Evolutionary conservation across 139 green algal species (phyloP), one percentile per base, ranked within the genome.

Genomic region (Chlorokybus atmophyticus): DNA sequence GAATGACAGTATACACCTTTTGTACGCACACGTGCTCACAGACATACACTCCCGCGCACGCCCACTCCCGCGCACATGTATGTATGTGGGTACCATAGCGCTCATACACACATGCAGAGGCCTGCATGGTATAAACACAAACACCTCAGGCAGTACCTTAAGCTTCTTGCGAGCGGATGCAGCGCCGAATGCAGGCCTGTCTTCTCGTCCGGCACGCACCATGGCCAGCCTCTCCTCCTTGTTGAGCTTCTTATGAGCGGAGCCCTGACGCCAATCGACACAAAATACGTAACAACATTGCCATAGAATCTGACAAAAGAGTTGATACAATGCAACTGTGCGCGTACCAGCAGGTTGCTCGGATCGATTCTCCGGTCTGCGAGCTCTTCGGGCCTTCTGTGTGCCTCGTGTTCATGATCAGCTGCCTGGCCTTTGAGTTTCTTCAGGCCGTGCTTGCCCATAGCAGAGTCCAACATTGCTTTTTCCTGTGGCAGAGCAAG

Each of bases 391-490:
- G 10, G 35, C 10, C 10, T 17, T 53, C 35, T 14, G 35, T 14
- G 35, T 14, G 35, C 35, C 10, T 47, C 21, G 35, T 28, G 8
- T 44, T 48, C 44, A 70, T 73, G 35, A 72, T 70, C 4, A 60
- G 50, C 60, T 83, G 81, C 42, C 35, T 69, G 10, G 69, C 67
- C 57, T 7, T 4, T 50, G 25, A 6, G 50, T 38, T 57, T 70
- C 75, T 85, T 84, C n/a, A 95, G 54, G 23, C 87, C 87, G 57
- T 90, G 78, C 65, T 87, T 86, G 38, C 66, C 40, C 74, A 95
- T 76, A 1, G 82, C 76, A 0, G 56, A 55, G 29, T 88, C 71
- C 30, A 93, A 71, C n/a, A n/a, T 57, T 86, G 50, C 60, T 52
- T 58, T 39, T 71, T 68, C 2, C 48, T 30, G 31, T 56, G 35